Evolutionary conservation across 371 early-diverging fungal species (phyloP).

Genomic region (Rhizomucor pusillus): DNA sequence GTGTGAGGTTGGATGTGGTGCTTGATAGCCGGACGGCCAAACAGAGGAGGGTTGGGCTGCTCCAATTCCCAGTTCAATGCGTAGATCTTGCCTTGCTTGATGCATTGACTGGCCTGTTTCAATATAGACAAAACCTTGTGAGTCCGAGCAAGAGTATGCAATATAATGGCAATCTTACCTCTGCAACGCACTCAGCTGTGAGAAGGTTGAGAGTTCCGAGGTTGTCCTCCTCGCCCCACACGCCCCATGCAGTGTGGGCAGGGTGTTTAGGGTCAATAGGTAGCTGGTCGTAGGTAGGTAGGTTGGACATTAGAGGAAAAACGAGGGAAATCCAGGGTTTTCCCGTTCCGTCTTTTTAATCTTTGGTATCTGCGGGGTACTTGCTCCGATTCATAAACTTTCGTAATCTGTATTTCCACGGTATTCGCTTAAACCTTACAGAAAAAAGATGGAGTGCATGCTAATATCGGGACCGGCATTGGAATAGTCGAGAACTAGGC

Average conservation of each 20-base stretch:
- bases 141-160: not conserved
- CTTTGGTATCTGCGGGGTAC: not conserved
- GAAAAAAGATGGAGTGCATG: not conserved
- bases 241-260: conserved; percentile 36
- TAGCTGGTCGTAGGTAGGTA: conserved; percentile 22
- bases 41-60: conserved; percentile 22
- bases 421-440: not conserved
- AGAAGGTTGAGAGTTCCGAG: conserved; percentile 42
- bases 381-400: not conserved
- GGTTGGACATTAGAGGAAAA: not conserved
- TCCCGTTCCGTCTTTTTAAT: not conserved
- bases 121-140: not conserved
- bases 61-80: conserved; percentile 44
- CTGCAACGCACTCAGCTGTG: conserved; percentile 28
- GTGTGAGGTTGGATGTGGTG: conserved; percentile 18
- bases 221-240: conserved; percentile 48
- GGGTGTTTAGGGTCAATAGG: conserved; percentile 25
- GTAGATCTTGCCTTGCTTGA: conserved; percentile 31
- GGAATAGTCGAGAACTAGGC: no score
- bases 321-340: not conserved
- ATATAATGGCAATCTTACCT: conserved; percentile 19
- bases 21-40: conserved; percentile 22
- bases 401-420: not conserved
- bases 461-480: not conserved
- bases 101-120: conserved; percentile 7